A percentile compares a stretch with the other conserved stretches of the same genome.
phyloP scores from a whole-genome alignment of 306 rosid species.

The Purshia tridentata region DNA sequence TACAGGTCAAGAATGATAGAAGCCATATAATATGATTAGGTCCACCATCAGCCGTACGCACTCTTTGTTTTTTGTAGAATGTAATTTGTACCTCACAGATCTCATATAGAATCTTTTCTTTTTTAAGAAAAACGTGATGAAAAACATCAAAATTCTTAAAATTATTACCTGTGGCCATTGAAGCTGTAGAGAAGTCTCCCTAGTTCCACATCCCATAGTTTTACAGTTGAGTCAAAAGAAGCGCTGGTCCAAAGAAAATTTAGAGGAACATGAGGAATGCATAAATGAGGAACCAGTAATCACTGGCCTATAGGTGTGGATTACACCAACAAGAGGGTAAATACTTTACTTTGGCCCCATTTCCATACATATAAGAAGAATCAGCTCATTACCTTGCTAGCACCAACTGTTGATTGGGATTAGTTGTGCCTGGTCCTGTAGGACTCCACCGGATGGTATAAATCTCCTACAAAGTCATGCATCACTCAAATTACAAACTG shows the following conservation, averaged over 20 bases:
- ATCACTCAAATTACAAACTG: slow-evolving; percentile 9
- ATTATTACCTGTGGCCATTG: slow-evolving; percentile 53
- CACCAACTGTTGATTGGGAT: slow-evolving; percentile 50
- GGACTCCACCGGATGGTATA: slow-evolving; percentile 77
- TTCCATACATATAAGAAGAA: background rate
- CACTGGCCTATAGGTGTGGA: background rate
- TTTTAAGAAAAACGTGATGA: background rate
- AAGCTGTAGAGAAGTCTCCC: slow-evolving; percentile 54
- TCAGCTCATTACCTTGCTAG: slow-evolving; percentile 51
- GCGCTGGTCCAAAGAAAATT: slow-evolving; percentile 43
- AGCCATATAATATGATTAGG: no score
- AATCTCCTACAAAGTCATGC: slow-evolving; percentile 44
- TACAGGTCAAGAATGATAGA: no score
- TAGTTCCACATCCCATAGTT: slow-evolving; percentile 63
- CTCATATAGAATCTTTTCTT: background rate
- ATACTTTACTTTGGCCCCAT: background rate
- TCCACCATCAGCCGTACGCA: no score
- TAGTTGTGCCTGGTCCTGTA: slow-evolving; percentile 51
- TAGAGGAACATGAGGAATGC: background rate
- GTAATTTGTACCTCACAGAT: background rate
- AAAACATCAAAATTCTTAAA: background rate
- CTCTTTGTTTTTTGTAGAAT: background rate
- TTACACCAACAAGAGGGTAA: background rate
- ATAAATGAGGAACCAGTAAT: background rate
- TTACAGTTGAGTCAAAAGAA: slow-evolving; percentile 58